Conservation (phyloP, 1,139 yeast species). For the Torulaspora pretoriensis region DNA sequence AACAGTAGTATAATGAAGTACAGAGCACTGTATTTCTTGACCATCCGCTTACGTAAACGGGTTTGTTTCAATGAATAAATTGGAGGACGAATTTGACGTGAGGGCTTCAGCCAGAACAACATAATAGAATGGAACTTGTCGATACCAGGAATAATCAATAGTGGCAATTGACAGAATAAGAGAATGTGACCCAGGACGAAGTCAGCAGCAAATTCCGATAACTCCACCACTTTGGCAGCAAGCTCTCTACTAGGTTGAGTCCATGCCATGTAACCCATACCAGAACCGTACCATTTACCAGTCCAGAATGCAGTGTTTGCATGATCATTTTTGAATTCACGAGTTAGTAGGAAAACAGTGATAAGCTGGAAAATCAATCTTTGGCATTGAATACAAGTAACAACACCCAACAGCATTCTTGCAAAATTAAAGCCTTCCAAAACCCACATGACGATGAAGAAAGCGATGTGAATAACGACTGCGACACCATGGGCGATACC, state of each 20-base stretch:
- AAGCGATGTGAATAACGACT: slow-evolving; percentile 75
- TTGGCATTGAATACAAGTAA: slow-evolving; percentile 81
- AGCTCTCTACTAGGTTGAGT: slow-evolving; percentile 97
- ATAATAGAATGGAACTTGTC: slow-evolving; percentile 98
- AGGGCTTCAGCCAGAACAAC: slow-evolving; percentile 98
- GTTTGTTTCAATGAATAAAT: slow-evolving; percentile 96
- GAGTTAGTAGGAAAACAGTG: slow-evolving; percentile 74
- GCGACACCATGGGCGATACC: slow-evolving; percentile 96
- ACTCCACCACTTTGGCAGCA: slow-evolving; percentile 87
- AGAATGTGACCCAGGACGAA: slow-evolving; percentile 87
- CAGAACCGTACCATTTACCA: slow-evolving; percentile 97
- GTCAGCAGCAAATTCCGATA: slow-evolving; percentile 96
- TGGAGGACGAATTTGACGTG: slow-evolving; percentile 98
- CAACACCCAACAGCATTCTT: slow-evolving; percentile 81
- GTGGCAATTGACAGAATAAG: slow-evolving; percentile 84
- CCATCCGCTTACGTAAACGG: slow-evolving; percentile 97
- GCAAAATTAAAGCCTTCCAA: slow-evolving; percentile 87
- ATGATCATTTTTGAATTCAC: slow-evolving; percentile 97
- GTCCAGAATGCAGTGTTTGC: slow-evolving; percentile 99
- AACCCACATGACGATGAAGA: slow-evolving; percentile 96
- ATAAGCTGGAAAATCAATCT: slow-evolving; percentile 82
- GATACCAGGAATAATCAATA: slow-evolving; percentile 77
- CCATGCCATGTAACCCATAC: slow-evolving; percentile 92
- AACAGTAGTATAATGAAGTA: slow-evolving; percentile 67
- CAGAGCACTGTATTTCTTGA: slow-evolving; percentile 83